Conservation (phyloP, 768 basidiomycete species). For the Lactifluus piperatus region DNA sequence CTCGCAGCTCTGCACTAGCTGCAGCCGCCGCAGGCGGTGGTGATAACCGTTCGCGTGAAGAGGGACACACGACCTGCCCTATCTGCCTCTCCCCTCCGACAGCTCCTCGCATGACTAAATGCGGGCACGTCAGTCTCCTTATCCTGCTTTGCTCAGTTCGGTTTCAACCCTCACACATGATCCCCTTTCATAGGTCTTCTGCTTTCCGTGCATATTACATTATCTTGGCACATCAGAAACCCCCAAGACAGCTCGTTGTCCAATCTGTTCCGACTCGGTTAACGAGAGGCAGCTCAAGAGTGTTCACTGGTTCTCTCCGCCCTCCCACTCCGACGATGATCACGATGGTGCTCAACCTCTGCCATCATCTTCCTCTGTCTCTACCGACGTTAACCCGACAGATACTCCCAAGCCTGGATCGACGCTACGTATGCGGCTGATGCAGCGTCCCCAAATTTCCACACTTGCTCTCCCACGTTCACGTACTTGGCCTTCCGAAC, state of each 20-base stretch:
- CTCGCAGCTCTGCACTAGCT: conserved; percentile 68
- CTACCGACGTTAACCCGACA: conserved; percentile 30
- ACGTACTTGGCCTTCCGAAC: conserved; percentile 86
- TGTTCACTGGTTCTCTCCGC: conserved; percentile 81
- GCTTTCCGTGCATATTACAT: conserved; percentile 90
- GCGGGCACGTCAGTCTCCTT: conserved; percentile 76
- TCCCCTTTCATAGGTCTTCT: conserved; percentile 59
- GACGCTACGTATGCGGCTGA: conserved; percentile 72
- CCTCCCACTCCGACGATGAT: conserved; percentile 28
- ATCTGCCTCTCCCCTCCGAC: conserved; percentile 91
- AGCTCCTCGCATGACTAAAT: conserved; percentile 92
- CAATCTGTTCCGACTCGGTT: conserved; percentile 93
- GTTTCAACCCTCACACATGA: conserved; percentile 14
- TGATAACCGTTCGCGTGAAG: conserved; percentile 37
- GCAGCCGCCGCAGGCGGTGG: conserved; percentile 43
- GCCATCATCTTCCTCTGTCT: conserved; percentile 41
- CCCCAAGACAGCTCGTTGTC: conserved; percentile 84
- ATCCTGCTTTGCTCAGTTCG: background rate
- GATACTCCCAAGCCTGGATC: conserved; percentile 45
- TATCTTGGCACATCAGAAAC: conserved; percentile 79
- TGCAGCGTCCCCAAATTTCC: conserved; percentile 90
- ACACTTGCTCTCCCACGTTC: conserved; percentile 92
- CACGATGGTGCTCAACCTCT: conserved; percentile 28
- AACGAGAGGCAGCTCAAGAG: conserved; percentile 85
- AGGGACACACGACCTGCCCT: conserved; percentile 73